Evolutionary conservation across 2,329 filamentous ascomycete genomes (phyloP).

Genomic region (Claviceps sp.): DNA sequence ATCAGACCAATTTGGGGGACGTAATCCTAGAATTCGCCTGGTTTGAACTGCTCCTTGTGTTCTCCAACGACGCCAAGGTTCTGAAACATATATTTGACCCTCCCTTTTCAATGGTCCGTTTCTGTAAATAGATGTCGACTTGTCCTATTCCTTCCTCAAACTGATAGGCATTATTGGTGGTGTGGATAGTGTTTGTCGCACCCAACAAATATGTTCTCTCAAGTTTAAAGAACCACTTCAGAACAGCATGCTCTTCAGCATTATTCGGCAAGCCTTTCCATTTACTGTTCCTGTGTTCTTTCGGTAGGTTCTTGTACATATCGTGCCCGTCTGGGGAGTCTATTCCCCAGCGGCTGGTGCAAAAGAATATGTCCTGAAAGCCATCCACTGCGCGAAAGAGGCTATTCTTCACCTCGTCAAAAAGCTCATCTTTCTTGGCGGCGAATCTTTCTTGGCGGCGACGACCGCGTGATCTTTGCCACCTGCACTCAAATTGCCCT

Average conservation of each 20-base stretch:
- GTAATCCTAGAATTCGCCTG: conserved; percentile 7
- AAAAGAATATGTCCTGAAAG: conserved; percentile 9
- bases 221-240: background rate
- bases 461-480: too few species aligned
- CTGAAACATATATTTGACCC: conserved; percentile 7
- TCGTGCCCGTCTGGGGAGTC: conserved; percentile 2
- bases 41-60: conserved; percentile 9
- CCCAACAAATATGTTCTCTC: conserved; percentile 6
- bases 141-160: conserved; percentile 10
- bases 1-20: conserved; percentile 10
- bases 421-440: conserved; percentile 5
- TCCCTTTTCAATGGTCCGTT: background rate
- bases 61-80: conserved; percentile 11
- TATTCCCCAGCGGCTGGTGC: conserved; percentile 5
- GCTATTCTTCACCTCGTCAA: conserved; percentile 7
- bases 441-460: background rate
- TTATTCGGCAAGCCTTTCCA: conserved; percentile 8
- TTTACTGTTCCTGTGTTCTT: conserved; percentile 6
- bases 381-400: conserved; percentile 8
- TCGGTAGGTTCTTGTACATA: conserved; percentile 3
- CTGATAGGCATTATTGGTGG: conserved; percentile 9
- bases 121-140: conserved; percentile 13
- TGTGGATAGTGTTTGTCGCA: conserved; percentile 8
- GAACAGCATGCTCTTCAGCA: conserved; percentile 5
- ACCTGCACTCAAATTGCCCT: background rate